These are phyloP conservation scores for Excoecaria cochinchinensis DNA, from an alignment of 345 rosid genomes.

Conservation along the genomic window DNA sequence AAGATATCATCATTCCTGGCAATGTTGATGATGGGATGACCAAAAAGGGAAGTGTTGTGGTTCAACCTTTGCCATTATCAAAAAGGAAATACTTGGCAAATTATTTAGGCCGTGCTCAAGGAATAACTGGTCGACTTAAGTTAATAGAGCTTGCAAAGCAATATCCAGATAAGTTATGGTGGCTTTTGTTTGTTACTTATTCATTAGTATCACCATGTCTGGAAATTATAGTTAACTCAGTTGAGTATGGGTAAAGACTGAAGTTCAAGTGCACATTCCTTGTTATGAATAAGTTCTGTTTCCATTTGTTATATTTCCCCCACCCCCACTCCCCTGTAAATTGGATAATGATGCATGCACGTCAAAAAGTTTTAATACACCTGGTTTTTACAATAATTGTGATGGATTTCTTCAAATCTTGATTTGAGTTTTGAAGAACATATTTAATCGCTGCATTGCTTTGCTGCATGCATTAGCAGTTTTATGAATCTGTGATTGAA, in stretches of 20 bases:
- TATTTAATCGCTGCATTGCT: background rate
- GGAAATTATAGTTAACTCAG: background rate
- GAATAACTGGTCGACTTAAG: constrained; percentile 77
- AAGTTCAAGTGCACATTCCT: background rate
- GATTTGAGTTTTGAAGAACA: background rate
- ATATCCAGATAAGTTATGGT: constrained; percentile 72
- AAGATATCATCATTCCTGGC: constrained; percentile 95
- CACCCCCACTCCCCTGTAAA: no score
- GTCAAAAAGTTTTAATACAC: background rate
- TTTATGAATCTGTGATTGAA: background rate
- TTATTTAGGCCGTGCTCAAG: constrained; percentile 93
- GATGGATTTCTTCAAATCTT: background rate
- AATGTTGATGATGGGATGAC: constrained; percentile 92
- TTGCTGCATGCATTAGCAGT: background rate
- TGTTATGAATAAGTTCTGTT: background rate
- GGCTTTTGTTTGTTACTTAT: background rate
- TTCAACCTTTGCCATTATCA: constrained; percentile 73
- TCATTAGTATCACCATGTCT: background rate
- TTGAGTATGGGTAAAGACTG: background rate
- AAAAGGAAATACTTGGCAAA: constrained; percentile 81
- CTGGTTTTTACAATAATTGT: background rate
- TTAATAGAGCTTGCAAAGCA: constrained; percentile 79
- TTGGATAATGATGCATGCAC: background rate
- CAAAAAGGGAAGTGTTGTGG: constrained; percentile 40
- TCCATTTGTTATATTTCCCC: background rate